Percentiles rank a stretch among this genome's conserved stretches.
Evolutionary conservation across 2,329 filamentous ascomycete species (phyloP).

Genomic region (Pseudocercospora ulei): DNA sequence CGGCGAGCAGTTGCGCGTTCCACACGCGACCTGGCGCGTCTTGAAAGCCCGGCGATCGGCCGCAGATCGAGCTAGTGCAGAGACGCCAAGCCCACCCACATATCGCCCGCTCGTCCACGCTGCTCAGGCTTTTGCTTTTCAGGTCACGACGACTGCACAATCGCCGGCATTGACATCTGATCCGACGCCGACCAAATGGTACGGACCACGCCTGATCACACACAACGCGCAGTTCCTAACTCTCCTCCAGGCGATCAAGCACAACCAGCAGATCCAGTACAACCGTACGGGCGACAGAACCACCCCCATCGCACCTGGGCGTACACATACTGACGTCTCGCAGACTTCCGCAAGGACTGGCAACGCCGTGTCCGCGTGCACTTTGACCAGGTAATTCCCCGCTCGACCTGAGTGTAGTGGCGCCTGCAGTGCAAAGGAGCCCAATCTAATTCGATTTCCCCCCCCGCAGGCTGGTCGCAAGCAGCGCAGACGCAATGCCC

Average conservation of each 20-base stretch:
- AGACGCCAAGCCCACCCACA: no score
- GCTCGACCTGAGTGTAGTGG: slow-evolving; percentile 47
- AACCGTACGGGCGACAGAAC: slow-evolving; percentile 48
- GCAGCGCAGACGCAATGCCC: slow-evolving; percentile 79
- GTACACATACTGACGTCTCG: slow-evolving; percentile 18
- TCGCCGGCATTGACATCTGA: slow-evolving; percentile 14
- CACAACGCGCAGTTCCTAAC: slow-evolving; percentile 1
- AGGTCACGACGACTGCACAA: slow-evolving; percentile 21
- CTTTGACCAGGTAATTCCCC: slow-evolving; percentile 92
- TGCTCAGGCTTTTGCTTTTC: no score
- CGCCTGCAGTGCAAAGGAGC: slow-evolving; percentile 39
- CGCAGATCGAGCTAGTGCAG: no score
- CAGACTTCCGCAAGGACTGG: slow-evolving; percentile 99
- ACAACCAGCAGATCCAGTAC: slow-evolving; percentile 97
- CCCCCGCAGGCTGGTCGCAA: slow-evolving; percentile 82
- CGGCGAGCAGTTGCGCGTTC: no score
- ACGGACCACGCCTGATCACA: neutral
- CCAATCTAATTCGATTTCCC: slow-evolving; percentile 31
- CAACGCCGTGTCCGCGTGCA: slow-evolving; percentile 97
- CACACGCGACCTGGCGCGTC: no score
- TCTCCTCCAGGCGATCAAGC: slow-evolving; percentile 65
- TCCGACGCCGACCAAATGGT: slow-evolving; percentile 20
- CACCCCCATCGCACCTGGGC: neutral
- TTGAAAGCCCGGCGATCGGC: no score
- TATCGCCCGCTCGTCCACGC: no score